Evolutionary conservation across 208 protist genomes (phyloP).

Genomic region (Trypanosoma avium): DNA sequence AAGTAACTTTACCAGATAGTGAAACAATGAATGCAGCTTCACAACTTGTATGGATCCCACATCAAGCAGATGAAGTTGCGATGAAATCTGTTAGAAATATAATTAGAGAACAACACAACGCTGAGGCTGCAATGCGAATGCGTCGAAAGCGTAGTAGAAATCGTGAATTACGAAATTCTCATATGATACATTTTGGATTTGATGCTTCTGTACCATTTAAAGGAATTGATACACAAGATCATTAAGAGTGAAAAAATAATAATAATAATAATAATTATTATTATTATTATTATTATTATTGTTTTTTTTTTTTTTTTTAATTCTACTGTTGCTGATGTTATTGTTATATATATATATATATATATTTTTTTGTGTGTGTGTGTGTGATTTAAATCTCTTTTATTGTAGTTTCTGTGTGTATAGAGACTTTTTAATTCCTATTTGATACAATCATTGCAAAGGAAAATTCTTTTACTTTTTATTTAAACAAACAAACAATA

Average conservation of each 20-base stretch:
- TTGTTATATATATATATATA: no score
- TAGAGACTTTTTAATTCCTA: no score
- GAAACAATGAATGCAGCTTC: constrained; percentile 43
- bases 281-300: background rate
- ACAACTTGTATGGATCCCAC: constrained; percentile 31
- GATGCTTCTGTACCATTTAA: constrained; percentile 71
- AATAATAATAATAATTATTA: no score
- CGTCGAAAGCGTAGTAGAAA: constrained; percentile 21
- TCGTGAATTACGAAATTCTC: constrained; percentile 61
- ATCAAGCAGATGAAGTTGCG: constrained; percentile 18
- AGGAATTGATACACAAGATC: constrained; percentile 1
- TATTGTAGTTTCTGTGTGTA: no score
- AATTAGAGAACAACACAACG: constrained; percentile 10
- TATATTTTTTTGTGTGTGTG: no score
- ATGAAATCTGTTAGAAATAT: constrained; percentile 7
- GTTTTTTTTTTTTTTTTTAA: no score
- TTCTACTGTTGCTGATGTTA: no score
- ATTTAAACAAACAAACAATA: no score
- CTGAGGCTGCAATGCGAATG: constrained; percentile 5
- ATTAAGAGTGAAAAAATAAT: no score
- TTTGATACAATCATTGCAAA: no score
- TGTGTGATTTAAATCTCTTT: no score
- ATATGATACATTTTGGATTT: constrained; percentile 81
- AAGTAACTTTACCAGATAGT: constrained; percentile 48
- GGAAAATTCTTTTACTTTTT: no score